Percentiles rank a stretch among this genome's conserved stretches.
These are phyloP conservation scores for Quercus lobata DNA, from an alignment of 331 rosid genomes.

Conservation along the genomic window DNA sequence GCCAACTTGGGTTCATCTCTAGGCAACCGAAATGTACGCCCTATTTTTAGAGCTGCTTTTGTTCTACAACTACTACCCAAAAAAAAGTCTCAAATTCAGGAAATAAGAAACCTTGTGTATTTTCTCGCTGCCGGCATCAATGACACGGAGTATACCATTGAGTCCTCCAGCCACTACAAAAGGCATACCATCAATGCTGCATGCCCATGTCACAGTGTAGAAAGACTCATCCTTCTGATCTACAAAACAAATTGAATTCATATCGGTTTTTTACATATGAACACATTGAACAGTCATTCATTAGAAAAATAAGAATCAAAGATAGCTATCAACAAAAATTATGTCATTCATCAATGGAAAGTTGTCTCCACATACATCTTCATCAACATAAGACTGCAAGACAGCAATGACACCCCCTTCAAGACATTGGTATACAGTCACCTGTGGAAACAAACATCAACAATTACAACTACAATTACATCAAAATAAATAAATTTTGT, in stretches of 20 bases:
- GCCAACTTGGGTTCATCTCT: no score
- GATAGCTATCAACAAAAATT: neutral
- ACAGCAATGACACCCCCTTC: slow-evolving; percentile 89
- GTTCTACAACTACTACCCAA: neutral
- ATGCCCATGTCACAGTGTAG: slow-evolving; percentile 92
- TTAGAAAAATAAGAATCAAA: neutral
- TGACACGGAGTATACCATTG: slow-evolving; percentile 76
- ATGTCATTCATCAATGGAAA: neutral
- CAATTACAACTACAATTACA: neutral
- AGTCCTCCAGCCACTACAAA: slow-evolving; percentile 86
- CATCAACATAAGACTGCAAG: slow-evolving; percentile 90
- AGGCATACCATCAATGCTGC: slow-evolving; percentile 61
- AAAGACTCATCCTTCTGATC: slow-evolving; percentile 98
- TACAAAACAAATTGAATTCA: slow-evolving; percentile 41
- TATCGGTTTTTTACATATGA: neutral
- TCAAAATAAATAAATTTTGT: neutral
- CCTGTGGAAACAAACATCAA: slow-evolving; percentile 35
- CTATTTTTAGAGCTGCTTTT: neutral
- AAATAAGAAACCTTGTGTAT: slow-evolving; percentile 61
- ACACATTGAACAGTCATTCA: neutral
- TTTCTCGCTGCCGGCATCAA: slow-evolving; percentile 87
- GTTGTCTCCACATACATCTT: slow-evolving; percentile 62
- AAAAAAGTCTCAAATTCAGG: neutral
- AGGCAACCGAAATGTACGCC: no score
- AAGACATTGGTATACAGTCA: slow-evolving; percentile 85